phyloP scores from a whole-genome alignment of 768 basidiomycete genomes.

The Coprinopsis sp. region DNA sequence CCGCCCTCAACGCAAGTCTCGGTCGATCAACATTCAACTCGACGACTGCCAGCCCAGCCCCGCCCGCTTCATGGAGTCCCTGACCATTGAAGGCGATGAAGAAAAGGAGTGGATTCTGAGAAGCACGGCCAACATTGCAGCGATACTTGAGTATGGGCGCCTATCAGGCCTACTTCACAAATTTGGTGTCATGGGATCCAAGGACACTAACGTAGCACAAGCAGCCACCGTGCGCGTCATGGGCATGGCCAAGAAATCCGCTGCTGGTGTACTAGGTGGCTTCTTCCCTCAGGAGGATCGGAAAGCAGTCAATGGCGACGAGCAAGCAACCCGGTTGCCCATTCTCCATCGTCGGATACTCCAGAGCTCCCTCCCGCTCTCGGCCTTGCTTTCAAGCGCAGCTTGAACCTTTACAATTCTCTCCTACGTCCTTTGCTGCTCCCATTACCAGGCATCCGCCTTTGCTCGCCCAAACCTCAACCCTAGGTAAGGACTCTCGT shows the following conservation, averaged over 20 bases:
- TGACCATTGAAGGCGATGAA: constrained; percentile 75
- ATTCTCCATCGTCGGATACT: constrained; percentile 24
- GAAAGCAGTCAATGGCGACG: constrained; percentile 30
- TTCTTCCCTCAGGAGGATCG: constrained; percentile 41
- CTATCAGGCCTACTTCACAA: constrained; percentile 65
- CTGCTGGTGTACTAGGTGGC: constrained; percentile 25
- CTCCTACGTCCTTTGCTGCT: constrained; percentile 60
- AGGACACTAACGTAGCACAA: constrained; percentile 31
- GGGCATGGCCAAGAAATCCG: constrained; percentile 45
- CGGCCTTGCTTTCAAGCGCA: constrained; percentile 70
- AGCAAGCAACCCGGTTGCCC: constrained; percentile 21
- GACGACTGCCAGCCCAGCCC: constrained; percentile 84
- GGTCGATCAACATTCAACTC: constrained; percentile 89
- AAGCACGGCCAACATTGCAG: constrained; percentile 78
- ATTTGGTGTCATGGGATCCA: constrained; percentile 45
- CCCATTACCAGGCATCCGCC: constrained; percentile 54
- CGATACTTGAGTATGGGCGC: constrained; percentile 85
- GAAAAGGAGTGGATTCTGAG: constrained; percentile 97
- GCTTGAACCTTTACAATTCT: constrained; percentile 79
- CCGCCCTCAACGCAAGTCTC: too few species aligned
- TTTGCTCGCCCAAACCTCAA: constrained; percentile 60
- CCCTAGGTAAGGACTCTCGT: too few species aligned
- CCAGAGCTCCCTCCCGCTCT: constrained; percentile 60
- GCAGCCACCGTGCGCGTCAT: constrained; percentile 42
- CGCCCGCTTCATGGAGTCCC: constrained; percentile 81